phyloP scores from a whole-genome alignment of 345 rosid genomes.

The Trapa incisa region DNA sequence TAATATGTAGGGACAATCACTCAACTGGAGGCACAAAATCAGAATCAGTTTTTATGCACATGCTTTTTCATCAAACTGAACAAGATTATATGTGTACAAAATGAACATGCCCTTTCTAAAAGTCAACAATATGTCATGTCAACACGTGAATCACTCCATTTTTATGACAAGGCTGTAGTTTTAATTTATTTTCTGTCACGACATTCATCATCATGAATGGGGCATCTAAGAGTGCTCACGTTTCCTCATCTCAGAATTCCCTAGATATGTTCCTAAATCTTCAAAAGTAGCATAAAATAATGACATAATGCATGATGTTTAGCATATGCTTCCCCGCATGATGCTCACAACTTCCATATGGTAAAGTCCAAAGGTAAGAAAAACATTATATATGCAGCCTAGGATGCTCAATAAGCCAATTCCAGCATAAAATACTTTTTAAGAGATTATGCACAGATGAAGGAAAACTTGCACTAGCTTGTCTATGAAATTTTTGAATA shows the following conservation, averaged over 20 bases:
- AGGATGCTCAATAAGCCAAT: not conserved
- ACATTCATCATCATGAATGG: too few relatives aligned
- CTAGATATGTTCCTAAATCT: not conserved
- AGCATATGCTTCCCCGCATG: not conserved
- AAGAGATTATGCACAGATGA: not conserved
- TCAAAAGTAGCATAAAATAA: slow-evolving; percentile 8
- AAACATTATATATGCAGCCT: not conserved
- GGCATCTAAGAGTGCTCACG: too few relatives aligned
- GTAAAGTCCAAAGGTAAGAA: not conserved
- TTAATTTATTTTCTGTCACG: too few relatives aligned
- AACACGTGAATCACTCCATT: not conserved
- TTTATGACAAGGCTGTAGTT: too few relatives aligned
- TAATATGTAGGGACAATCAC: not conserved
- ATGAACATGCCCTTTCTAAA: not conserved
- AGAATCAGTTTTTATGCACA: not conserved
- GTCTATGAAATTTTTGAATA: not conserved
- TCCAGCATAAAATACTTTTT: not conserved
- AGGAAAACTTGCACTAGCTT: too few relatives aligned
- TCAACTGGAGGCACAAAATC: not conserved
- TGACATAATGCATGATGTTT: slow-evolving; percentile 1
- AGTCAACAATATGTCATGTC: not conserved
- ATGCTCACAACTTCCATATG: not conserved
- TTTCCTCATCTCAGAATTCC: not conserved
- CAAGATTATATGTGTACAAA: not conserved
- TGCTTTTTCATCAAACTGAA: not conserved